Conservation (phyloP, 192 early-diverging fungal species). For the Coemansia sp. region DNA sequence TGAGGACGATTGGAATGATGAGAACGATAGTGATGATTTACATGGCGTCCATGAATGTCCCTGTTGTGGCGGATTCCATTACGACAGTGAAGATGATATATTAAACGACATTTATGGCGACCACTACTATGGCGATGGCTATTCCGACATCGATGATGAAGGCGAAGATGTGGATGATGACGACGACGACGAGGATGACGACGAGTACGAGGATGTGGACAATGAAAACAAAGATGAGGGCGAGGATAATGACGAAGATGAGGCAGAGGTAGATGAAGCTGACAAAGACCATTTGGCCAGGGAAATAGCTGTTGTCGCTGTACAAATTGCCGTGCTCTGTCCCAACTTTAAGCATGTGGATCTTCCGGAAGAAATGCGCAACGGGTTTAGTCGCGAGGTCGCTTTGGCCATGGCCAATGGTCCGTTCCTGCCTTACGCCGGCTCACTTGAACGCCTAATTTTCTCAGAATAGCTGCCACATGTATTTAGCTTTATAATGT, state of each 20-base stretch:
- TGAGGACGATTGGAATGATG: not conserved
- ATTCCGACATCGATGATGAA: not conserved
- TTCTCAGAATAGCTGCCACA: not conserved
- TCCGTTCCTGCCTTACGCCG: not conserved
- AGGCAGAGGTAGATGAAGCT: not conserved
- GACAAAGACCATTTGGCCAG: not conserved
- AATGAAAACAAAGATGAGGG: too few species aligned
- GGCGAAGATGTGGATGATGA: not conserved
- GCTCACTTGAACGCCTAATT: not conserved
- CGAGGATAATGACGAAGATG: not conserved
- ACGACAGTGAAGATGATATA: not conserved
- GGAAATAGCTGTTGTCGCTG: not conserved
- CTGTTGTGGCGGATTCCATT: not conserved
- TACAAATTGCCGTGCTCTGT: not conserved
- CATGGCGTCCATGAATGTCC: not conserved
- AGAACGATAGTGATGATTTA: not conserved
- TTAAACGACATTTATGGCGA: not conserved
- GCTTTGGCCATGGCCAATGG: not conserved
- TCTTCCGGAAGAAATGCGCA: not conserved
- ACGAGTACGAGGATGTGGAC: not conserved
- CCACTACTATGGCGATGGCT: not conserved
- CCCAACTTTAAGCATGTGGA: not conserved
- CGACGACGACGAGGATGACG: not conserved
- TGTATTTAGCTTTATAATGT: not conserved
- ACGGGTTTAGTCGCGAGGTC: not conserved